phyloP scores from a whole-genome alignment of 1,139 yeast genomes.

The Blastobotrys ciferrii region DNA sequence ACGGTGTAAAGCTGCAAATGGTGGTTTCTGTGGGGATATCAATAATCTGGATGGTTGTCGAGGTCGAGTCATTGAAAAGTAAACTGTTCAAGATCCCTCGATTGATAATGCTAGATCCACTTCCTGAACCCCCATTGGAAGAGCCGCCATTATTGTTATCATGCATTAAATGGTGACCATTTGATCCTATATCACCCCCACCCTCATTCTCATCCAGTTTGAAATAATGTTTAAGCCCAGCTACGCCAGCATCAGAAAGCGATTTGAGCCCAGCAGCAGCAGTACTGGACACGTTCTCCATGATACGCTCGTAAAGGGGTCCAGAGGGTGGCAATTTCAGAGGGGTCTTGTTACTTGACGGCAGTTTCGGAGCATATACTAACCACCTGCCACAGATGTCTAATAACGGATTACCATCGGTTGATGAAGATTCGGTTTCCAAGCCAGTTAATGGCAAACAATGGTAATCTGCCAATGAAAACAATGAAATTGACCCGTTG shows the following conservation, averaged over 20 bases:
- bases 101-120: not conserved
- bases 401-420: constrained; percentile 29
- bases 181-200: not conserved
- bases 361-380: constrained; percentile 23
- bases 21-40: constrained; percentile 48
- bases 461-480: constrained; percentile 19
- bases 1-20: constrained; percentile 55
- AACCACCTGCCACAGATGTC: constrained; percentile 32
- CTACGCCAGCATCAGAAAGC: constrained; percentile 33
- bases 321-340: constrained; percentile 33
- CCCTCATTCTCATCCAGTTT: constrained; percentile 10
- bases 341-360: constrained; percentile 23
- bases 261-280: constrained; percentile 34
- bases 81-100: constrained; percentile 19
- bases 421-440: constrained; percentile 20
- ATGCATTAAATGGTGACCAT: not conserved
- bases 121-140: not conserved
- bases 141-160: not conserved
- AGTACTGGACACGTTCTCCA: constrained; percentile 30
- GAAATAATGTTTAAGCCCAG: constrained; percentile 30
- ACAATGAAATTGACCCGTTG: constrained; percentile 26
- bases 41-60: constrained; percentile 37
- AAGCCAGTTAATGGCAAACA: constrained; percentile 27
- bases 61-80: constrained; percentile 19
- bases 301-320: constrained; percentile 30